Evolutionary conservation across 495 filamentous ascomycete genomes (phyloP).

Genomic region (Emericellopsis terricola): DNA sequence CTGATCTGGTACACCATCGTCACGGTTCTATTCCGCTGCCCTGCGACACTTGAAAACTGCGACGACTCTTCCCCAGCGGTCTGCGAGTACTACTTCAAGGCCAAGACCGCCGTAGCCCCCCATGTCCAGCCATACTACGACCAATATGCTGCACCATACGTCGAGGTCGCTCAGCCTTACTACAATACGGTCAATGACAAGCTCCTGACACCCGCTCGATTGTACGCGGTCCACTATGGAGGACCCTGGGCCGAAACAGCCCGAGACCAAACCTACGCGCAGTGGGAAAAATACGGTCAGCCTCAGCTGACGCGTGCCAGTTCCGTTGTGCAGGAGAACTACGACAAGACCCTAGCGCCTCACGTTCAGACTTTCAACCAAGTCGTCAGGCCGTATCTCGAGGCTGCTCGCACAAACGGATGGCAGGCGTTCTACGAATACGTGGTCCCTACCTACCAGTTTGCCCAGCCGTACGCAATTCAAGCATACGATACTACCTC

Average conservation of each 20-base stretch:
- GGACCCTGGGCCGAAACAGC: slow-evolving; percentile 54
- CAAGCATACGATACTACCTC: slow-evolving; percentile 49
- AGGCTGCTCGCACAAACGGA: slow-evolving; percentile 37
- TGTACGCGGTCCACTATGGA: slow-evolving; percentile 54
- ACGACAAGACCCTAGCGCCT: slow-evolving; percentile 50
- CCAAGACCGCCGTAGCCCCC: slow-evolving; percentile 49
- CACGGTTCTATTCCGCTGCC: slow-evolving; percentile 70
- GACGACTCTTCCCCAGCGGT: slow-evolving; percentile 55
- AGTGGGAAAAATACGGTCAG: slow-evolving; percentile 63
- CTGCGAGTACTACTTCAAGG: slow-evolving; percentile 68
- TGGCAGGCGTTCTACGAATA: slow-evolving; percentile 50
- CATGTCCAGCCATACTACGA: slow-evolving; percentile 79
- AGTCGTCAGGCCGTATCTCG: slow-evolving; percentile 51
- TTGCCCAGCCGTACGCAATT: slow-evolving; percentile 52
- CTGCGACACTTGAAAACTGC: slow-evolving; percentile 44
- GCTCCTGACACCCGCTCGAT: slow-evolving; percentile 47
- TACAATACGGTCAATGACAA: slow-evolving; percentile 43
- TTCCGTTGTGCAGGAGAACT: slow-evolving; percentile 39
- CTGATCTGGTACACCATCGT: slow-evolving; percentile 71
- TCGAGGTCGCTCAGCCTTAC: slow-evolving; percentile 62
- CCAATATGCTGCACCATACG: slow-evolving; percentile 62
- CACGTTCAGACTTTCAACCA: slow-evolving; percentile 44
- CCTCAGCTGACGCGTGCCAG: slow-evolving; percentile 53
- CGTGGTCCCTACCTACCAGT: slow-evolving; percentile 57
- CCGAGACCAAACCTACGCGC: slow-evolving; percentile 39